Base-by-base conservation (phyloP, 1,284 basidiomycete genomes). In the Vanrija pseudolonga region DNA sequence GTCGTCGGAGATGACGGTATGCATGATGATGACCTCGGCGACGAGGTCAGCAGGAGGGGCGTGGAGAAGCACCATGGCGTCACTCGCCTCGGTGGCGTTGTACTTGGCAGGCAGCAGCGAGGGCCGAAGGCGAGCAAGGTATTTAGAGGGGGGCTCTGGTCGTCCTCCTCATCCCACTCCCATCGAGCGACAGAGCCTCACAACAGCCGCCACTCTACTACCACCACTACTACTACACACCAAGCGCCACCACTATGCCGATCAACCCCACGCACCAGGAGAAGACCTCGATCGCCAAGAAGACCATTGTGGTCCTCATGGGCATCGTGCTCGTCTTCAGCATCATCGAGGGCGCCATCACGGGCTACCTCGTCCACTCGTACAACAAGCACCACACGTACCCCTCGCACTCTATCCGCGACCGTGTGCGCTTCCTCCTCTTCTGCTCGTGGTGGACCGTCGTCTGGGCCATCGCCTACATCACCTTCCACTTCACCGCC, bases 371-470 rank as follows among this genome's bases (percentile, higher is more conserved):
- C 20, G 24, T 57, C 43, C 40, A 43, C 57, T 50, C 59, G 41
- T 72, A 63, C 60, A 68, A 69, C 62, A 47, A 49, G 56, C 47
- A 68, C 45, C 48, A 70, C 65, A 50, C 53, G 22, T 73, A 71
- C 64, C 70, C 69, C 26, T 60, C 56, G 50, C 19, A 50, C 56
- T 67, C 68, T 43, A 60, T 67, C 65, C 63, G 69, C 37, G 73
- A 74, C 60, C 66, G 73, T 47, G 54, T 70, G 50, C 66, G 69
- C 53, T 76, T 76, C 69, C 68, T 74, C 37, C 56, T 60, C 44
- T 78, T 78, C 66, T 60, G 62, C 39, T 73, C 72, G 6, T 77
- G 75, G 75, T 78, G 76, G 76, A 77, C 76, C 12, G 60, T 77
- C 45, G 45, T 74, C 48, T 73, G 76, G 60, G 56, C 67, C 46